Evolutionary conservation across 2,329 filamentous ascomycete genomes (phyloP), one percentile per base, ranked within the genome.

Genomic region (Myriangium duriaei): DNA sequence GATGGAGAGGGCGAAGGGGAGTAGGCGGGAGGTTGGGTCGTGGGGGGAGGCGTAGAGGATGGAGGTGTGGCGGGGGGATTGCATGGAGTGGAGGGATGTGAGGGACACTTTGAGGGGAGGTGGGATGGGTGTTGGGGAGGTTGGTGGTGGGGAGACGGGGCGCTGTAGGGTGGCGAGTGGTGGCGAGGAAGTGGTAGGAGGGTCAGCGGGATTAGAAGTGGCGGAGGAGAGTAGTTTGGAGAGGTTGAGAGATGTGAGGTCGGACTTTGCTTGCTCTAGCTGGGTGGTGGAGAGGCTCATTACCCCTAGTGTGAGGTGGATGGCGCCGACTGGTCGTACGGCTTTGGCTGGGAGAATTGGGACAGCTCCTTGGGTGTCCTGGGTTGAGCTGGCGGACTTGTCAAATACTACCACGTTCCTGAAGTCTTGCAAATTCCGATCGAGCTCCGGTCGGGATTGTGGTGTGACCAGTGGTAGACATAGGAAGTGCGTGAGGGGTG

Each of bases 231-330:
- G 43, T 14, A 55, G 19, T 4, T 42, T 24, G 5, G 13, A 9
- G 11, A 57, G n/a, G 28, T 57, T 47, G 3, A 56, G 37, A 11
- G 32, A 33, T 15, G 50, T 13, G 6, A 60, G 43, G 6, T 68
- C 56, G 1, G 49, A 30, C 15, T 64, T 47, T 0, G 71, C 74
- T 18, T 59, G 56, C 0, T 65, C 49, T 2, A 79, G 56, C 32
- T 69, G 64, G 4, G 64, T 58, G 2, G 62, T 65, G 3, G 65
- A 59, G 7, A 94, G 69, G 46, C 72, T 79, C 81, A 95, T 87
- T 1, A 92, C 81, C 0, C 86, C 87, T 0, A 95, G 67, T 0
- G 87, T 95, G 2, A 93, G 64, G 58, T 96, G 88, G 33, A 95
- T 59, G 1, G 85, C 86, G 1, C 83, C 82, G 0, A 83, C 60